phyloP scores from a whole-genome alignment of 176 grass and related monocot genomes.

The Musa beccarii region DNA sequence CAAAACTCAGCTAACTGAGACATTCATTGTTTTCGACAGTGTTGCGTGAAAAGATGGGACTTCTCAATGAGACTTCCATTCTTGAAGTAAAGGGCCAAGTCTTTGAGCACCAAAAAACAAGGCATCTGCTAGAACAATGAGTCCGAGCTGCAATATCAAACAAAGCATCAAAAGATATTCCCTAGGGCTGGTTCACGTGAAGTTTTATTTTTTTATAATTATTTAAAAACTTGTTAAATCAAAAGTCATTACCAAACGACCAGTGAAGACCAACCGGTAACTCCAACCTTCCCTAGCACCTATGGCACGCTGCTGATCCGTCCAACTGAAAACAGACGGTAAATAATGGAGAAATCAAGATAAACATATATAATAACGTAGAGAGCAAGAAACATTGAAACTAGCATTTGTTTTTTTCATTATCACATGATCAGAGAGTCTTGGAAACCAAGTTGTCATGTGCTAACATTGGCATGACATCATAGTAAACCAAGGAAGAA shows the following conservation, averaged over 20 bases:
- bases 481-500: not conserved
- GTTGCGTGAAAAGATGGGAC: not conserved
- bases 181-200: not conserved
- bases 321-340: constrained; percentile 50
- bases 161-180: not conserved
- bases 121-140: constrained; percentile 62
- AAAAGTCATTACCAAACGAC: constrained; percentile 53
- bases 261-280: constrained; percentile 80
- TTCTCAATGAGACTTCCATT: constrained; percentile 37
- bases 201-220: too few species aligned
- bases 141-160: constrained; percentile 48
- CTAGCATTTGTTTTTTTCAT: not conserved
- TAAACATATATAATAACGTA: not conserved
- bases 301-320: constrained; percentile 69
- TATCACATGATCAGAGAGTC: too few species aligned
- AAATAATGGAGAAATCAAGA: not conserved
- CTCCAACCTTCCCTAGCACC: constrained; percentile 67
- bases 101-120: constrained; percentile 68
- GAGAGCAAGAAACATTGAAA: not conserved
- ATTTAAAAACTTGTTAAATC: not conserved
- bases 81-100: constrained; percentile 69
- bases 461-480: not conserved
- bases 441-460: not conserved
- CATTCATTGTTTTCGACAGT: too few species aligned
- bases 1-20: too few species aligned